Conservation (phyloP, 164 flowering plant species). For the Liquidambar formosana region DNA sequence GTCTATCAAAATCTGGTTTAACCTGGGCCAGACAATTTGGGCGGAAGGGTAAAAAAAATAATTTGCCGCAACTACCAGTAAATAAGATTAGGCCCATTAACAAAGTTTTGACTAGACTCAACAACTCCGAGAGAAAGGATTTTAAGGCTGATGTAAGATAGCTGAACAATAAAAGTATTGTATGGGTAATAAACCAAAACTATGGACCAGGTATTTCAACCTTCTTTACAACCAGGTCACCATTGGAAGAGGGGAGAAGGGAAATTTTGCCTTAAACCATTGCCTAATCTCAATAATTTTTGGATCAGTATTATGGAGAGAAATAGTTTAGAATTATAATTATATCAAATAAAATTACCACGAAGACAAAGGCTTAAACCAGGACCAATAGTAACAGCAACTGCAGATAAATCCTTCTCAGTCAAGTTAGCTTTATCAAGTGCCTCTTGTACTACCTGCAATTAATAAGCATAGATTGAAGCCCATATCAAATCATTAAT, state of each 20-base stretch:
- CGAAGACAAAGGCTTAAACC: constrained; percentile 95
- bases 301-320: background rate
- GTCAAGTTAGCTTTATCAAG: constrained; percentile 72
- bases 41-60: background rate
- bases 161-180: too few relatives aligned
- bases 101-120: too few relatives aligned
- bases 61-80: background rate
- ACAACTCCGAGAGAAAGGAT: too few relatives aligned
- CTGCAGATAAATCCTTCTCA: constrained; percentile 76
- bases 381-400: constrained; percentile 98
- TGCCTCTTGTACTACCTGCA: constrained; percentile 84
- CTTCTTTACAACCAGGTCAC: too few relatives aligned
- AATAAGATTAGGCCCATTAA: too few relatives aligned
- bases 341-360: constrained; percentile 43
- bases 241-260: too few relatives aligned
- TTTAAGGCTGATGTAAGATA: too few relatives aligned
- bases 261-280: background rate
- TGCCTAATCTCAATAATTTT: background rate
- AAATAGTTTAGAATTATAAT: background rate
- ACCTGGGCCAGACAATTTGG: background rate
- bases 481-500: background rate
- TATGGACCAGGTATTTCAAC: too few relatives aligned
- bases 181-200: too few relatives aligned
- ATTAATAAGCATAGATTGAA: background rate
- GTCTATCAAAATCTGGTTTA: background rate